Conservation (phyloP, 495 filamentous ascomycete genomes). For the Penicillium steckii region DNA sequence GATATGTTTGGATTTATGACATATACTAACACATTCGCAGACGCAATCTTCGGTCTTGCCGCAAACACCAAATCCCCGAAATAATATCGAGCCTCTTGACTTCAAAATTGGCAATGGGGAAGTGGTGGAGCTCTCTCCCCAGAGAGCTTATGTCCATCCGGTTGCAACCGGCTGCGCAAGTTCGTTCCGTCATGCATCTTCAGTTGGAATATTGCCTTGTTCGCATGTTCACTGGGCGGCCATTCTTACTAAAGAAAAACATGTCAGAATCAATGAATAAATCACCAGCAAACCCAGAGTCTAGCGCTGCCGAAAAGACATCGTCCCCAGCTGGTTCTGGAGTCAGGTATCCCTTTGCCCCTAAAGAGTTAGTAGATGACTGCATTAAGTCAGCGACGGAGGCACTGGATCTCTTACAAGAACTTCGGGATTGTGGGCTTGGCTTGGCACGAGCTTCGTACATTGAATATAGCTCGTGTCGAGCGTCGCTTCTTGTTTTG, state of each 20-base stretch:
- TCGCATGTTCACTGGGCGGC: slow-evolving; percentile 32
- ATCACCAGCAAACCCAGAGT: slow-evolving; percentile 3
- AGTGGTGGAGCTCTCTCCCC: slow-evolving; percentile 29
- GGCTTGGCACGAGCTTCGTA: slow-evolving; percentile 38
- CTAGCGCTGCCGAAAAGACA: not conserved
- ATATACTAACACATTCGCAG: slow-evolving; percentile 8
- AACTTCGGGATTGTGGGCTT: slow-evolving; percentile 21
- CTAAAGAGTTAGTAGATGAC: slow-evolving; percentile 21
- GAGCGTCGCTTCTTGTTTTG: slow-evolving; percentile 33
- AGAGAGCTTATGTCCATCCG: slow-evolving; percentile 6
- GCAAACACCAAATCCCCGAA: slow-evolving; percentile 10
- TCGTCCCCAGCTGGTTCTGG: not conserved
- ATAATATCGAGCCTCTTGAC: slow-evolving; percentile 12
- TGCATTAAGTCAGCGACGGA: slow-evolving; percentile 28
- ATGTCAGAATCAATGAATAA: slow-evolving; percentile 1
- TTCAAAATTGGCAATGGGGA: slow-evolving; percentile 10
- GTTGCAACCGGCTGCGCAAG: not conserved
- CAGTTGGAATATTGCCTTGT: slow-evolving; percentile 32
- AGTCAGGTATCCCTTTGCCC: slow-evolving; percentile 1
- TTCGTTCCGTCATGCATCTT: slow-evolving; percentile 27
- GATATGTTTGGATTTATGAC: not conserved
- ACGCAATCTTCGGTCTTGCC: slow-evolving; percentile 14
- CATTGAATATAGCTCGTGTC: slow-evolving; percentile 38
- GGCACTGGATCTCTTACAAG: slow-evolving; percentile 23
- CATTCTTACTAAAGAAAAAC: slow-evolving; percentile 27